A percentile compares a stretch with the other conserved stretches of the same genome.
phyloP scores from a whole-genome alignment of 163 green algal species.

The Scenedesmus sp. region DNA sequence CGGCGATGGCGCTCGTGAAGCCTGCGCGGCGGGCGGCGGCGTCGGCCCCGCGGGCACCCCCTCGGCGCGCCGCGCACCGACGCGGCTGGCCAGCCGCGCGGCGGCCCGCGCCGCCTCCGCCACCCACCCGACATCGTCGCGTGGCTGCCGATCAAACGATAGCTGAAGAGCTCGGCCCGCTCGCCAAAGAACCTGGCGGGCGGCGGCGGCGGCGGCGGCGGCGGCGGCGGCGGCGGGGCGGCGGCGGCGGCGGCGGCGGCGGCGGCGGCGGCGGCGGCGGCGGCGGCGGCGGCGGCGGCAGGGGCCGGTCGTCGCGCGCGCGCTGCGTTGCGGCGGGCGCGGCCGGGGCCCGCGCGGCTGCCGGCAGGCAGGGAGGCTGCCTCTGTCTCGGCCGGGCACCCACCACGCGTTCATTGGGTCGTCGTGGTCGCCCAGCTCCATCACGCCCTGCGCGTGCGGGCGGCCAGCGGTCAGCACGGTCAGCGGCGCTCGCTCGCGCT shows the following conservation, averaged over 20 bases:
- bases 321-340: no score
- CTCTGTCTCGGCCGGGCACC: no score
- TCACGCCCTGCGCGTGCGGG: background rate
- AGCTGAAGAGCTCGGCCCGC: slow-evolving; percentile 26
- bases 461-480: background rate
- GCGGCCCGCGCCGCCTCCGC: no score
- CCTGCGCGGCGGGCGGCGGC: background rate
- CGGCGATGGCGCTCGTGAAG: slow-evolving; percentile 9
- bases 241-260: background rate
- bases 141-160: slow-evolving; percentile 26
- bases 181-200: slow-evolving; percentile 23
- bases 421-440: slow-evolving; percentile 34
- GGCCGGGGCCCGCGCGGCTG: no score
- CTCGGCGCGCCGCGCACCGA: background rate
- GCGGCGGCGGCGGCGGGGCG: background rate
- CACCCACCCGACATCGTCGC: slow-evolving; percentile 34
- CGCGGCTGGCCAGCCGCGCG: background rate
- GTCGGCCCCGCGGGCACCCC: background rate
- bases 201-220: background rate
- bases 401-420: slow-evolving; percentile 32
- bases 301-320: no score
- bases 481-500: background rate
- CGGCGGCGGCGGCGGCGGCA: background rate
- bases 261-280: background rate
- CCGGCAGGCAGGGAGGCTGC: no score